Evolutionary conservation across 2,329 filamentous ascomycete species (phyloP).

Genomic region (Botrytis cinerea): DNA sequence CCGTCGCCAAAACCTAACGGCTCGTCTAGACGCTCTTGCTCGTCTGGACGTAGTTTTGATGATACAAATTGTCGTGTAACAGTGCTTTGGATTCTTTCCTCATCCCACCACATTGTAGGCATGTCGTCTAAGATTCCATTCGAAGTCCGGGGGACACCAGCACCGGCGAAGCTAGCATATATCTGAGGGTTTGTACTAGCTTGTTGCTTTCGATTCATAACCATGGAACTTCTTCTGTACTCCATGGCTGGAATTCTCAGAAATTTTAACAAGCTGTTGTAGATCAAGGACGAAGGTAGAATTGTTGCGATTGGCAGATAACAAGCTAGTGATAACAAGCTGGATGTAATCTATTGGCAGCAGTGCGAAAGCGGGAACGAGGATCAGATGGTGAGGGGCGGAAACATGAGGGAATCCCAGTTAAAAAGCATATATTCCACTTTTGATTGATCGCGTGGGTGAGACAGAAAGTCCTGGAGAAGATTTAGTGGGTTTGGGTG

Average conservation of each 20-base stretch:
- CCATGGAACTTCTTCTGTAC: constrained; percentile 38
- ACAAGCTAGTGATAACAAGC: neutral
- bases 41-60: constrained; percentile 62
- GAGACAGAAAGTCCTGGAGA: constrained; percentile 7
- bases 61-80: constrained; percentile 69
- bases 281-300: neutral
- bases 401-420: constrained; percentile 14
- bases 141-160: constrained; percentile 29
- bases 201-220: constrained; percentile 28
- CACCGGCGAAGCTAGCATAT: constrained; percentile 39
- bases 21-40: constrained; percentile 61
- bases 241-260: constrained; percentile 33
- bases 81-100: constrained; percentile 66
- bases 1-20: constrained; percentile 67
- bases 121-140: constrained; percentile 38
- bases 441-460: constrained; percentile 11
- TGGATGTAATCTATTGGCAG: constrained; percentile 14
- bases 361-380: neutral
- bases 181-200: constrained; percentile 35
- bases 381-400: constrained; percentile 20
- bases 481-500: constrained; percentile 9
- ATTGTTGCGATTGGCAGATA: constrained; percentile 5
- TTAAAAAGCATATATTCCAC: constrained; percentile 20
- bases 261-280: neutral
- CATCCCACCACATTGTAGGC: constrained; percentile 66